Conservation (phyloP, 441 rosid species). For the Euphorbia schlechtendalii region DNA sequence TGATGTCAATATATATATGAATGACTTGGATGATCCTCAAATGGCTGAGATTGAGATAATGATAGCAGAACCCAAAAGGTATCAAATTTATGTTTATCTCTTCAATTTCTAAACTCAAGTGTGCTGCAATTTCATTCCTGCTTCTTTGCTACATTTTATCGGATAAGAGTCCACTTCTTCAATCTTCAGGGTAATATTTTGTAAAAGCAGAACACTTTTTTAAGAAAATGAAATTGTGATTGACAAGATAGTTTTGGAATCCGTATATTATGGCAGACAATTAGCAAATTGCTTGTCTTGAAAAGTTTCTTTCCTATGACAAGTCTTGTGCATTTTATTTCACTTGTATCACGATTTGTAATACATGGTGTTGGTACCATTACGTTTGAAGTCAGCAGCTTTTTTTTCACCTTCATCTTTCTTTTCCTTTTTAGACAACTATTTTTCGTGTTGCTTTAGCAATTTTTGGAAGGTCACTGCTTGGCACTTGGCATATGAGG, state of each 20-base stretch:
- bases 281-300: not conserved
- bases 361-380: not conserved
- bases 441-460: not conserved
- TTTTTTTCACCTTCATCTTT: not conserved
- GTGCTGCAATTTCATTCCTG: too few relatives aligned
- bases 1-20: constrained; percentile 90
- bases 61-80: constrained; percentile 87
- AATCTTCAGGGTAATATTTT: not conserved
- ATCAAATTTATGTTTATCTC: constrained; percentile 15
- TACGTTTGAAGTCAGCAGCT: not conserved
- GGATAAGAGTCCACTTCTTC: too few relatives aligned
- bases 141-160: too few relatives aligned
- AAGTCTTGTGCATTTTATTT: too few relatives aligned
- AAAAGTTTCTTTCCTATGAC: too few relatives aligned
- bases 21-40: constrained; percentile 74
- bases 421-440: not conserved
- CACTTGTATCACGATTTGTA: not conserved
- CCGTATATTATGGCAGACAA: not conserved
- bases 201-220: not conserved
- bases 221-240: not conserved
- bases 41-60: constrained; percentile 85
- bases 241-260: not conserved
- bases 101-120: too few relatives aligned
- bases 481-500: not conserved
- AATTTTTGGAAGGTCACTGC: not conserved